These are phyloP conservation scores for Sugiyamaella xylanicola DNA, from an alignment of 1,139 yeast genomes.

Conservation along the genomic window DNA sequence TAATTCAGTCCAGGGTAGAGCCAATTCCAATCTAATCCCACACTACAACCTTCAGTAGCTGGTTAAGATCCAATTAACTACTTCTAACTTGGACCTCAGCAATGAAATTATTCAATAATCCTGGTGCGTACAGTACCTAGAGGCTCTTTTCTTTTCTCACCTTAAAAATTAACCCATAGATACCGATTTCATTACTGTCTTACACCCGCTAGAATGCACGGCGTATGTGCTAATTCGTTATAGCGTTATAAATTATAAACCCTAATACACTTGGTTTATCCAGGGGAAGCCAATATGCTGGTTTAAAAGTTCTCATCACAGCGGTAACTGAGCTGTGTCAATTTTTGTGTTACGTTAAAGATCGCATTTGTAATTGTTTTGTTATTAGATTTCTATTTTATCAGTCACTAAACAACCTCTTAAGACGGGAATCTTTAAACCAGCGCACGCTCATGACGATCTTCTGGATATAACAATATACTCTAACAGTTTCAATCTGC, in stretches of 20 bases:
- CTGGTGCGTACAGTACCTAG: not conserved
- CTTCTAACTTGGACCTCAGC: not conserved
- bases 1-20: not conserved
- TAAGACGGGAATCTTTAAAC: too few relatives aligned
- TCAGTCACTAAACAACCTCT: too few relatives aligned
- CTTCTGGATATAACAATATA: constrained; percentile 1
- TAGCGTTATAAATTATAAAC: not conserved
- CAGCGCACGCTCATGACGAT: too few relatives aligned
- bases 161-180: constrained; percentile 8
- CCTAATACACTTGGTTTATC: not conserved
- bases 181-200: constrained; percentile 3
- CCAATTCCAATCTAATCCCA: constrained; percentile 5
- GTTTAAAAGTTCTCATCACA: too few relatives aligned
- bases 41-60: not conserved
- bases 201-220: constrained; percentile 3
- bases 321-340: too few relatives aligned
- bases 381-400: too few relatives aligned
- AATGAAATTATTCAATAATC: not conserved
- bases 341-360: not conserved
- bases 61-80: not conserved
- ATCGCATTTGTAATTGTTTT: too few relatives aligned
- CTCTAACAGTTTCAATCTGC: not conserved
- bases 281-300: not conserved
- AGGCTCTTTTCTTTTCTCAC: constrained; percentile 7
- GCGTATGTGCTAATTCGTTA: not conserved